Evolutionary conservation across 75 land plant species (phyloP), one percentile per base, ranked within the genome.

Genomic region (Ceratopteris richardii): DNA sequence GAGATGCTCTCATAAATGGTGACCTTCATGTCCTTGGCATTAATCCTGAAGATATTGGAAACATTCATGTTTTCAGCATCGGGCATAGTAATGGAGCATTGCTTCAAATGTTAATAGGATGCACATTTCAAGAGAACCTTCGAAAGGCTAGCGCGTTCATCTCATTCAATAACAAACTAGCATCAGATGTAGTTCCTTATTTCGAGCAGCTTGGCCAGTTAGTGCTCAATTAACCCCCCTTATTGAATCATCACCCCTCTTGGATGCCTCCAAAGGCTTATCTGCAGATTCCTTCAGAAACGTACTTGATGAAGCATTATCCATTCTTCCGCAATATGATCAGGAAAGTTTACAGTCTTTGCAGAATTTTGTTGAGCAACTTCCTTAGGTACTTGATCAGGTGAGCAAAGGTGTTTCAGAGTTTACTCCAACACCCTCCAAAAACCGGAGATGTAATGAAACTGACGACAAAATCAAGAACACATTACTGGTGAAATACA

Each of bases 41-140:
- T 13, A 42, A 70, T 5, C 48, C 81, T 28, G 42, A 26, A 17
- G 82, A 94, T 31, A 55, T 94, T 21, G 53, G 51, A 29, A 25
- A 55, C 1, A 85, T 94, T 57, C 88, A 96, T 0, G 33, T 89
- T 12, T 85, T 66, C 66, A 83, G 87, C 51, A 81, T 89, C 64
- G 98, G 98, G 11, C 96, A 94, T 67, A 94, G 98, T 71, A 86
- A 88, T 65, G 98, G 98, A 20, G 98, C 98, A 12, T 71, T 94
- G 36, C 82, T 94, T 51, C 98, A 94, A 52, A 67, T 80, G 28
- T 82, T 94, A 51, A 75, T 72, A 16, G 98, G 96, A 53, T 86
- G 98, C 63, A 72, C 72, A 56, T 89, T 79, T 58, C 67, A 61
- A 22, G 85, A 86, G 43, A 79, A 73, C 65, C 77, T 94, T 56